Conservation (phyloP, 768 basidiomycete genomes). For the Coprinopsis sp. region DNA sequence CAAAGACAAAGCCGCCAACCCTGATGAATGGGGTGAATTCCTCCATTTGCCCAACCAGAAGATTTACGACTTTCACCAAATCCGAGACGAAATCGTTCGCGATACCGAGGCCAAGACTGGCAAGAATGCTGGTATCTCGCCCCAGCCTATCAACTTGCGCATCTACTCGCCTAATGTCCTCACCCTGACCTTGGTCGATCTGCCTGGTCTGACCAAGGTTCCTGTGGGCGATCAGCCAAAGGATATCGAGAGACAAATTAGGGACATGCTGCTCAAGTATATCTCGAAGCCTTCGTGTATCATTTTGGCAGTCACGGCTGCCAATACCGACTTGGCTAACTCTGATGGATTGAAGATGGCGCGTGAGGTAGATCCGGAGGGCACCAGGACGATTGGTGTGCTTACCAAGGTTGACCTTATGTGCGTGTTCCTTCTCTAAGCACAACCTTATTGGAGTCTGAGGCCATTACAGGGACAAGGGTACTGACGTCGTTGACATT, state of each 20-base stretch:
- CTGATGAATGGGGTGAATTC: slow-evolving; percentile 99
- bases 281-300: slow-evolving; percentile 95
- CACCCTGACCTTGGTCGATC: slow-evolving; percentile 94
- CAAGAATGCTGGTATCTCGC: slow-evolving; percentile 96
- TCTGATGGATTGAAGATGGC: slow-evolving; percentile 97
- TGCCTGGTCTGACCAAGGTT: slow-evolving; percentile 93
- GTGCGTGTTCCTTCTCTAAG: slow-evolving; percentile 42
- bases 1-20: slow-evolving; percentile 74
- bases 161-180: slow-evolving; percentile 97
- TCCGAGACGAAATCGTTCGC: slow-evolving; percentile 90
- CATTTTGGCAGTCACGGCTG: slow-evolving; percentile 92
- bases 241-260: slow-evolving; percentile 97
- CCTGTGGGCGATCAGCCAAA: slow-evolving; percentile 95
- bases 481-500: slow-evolving; percentile 98
- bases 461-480: slow-evolving; percentile 72
- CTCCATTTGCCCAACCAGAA: slow-evolving; percentile 94
- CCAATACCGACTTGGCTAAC: slow-evolving; percentile 96
- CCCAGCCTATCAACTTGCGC: slow-evolving; percentile 94
- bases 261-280: slow-evolving; percentile 93
- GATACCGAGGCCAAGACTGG: slow-evolving; percentile 99
- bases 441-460: slow-evolving; percentile 4
- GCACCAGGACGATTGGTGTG: slow-evolving; percentile 95
- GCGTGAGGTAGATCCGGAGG: slow-evolving; percentile 95
- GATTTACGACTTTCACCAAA: slow-evolving; percentile 97
- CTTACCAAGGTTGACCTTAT: slow-evolving; percentile 98